phyloP scores from a whole-genome alignment of 225 moss, liverwort and hornwort genomes.

The Thuidium tamariscinum region DNA sequence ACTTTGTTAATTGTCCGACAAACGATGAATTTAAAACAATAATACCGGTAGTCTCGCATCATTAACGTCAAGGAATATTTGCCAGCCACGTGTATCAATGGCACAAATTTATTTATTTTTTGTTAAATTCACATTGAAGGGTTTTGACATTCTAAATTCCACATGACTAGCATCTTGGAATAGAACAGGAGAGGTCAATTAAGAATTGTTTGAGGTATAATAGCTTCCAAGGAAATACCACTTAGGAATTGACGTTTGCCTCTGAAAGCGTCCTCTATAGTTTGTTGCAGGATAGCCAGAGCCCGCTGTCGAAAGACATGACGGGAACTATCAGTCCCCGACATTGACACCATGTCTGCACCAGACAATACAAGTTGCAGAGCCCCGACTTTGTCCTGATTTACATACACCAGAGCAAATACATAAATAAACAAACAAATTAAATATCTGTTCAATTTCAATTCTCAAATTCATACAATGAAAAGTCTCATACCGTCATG shows the following conservation, averaged over 20 bases:
- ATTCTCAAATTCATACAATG: not conserved
- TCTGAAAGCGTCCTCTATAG: constrained; percentile 88
- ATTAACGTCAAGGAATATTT: not conserved
- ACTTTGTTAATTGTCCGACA: not conserved
- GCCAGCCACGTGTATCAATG: not conserved
- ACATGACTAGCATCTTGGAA: not conserved
- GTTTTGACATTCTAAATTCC: not conserved
- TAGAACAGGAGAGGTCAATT: not conserved
- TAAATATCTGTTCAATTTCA: not conserved
- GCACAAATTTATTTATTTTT: too few relatives aligned
- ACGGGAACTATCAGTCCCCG: constrained; percentile 76
- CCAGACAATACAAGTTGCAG: constrained; percentile 83
- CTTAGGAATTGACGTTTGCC: constrained; percentile 98
- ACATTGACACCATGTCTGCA: constrained; percentile 68
- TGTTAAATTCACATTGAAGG: not conserved
- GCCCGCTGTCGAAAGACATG: constrained; percentile 88
- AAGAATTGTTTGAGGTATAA: not conserved
- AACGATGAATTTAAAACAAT: not conserved
- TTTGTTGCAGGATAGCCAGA: constrained; percentile 78
- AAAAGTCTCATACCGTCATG: not conserved
- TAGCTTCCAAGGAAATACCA: constrained; percentile 35
- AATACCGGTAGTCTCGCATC: not conserved
- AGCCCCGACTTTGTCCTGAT: constrained; percentile 71
- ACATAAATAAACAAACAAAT: not conserved
- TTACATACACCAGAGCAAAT: constrained; percentile 13